Percentiles rank a stretch among this genome's conserved stretches.
These are phyloP conservation scores for Bidens hawaiensis DNA, from an alignment of 140 eudicot genomes.

Conservation along the genomic window DNA sequence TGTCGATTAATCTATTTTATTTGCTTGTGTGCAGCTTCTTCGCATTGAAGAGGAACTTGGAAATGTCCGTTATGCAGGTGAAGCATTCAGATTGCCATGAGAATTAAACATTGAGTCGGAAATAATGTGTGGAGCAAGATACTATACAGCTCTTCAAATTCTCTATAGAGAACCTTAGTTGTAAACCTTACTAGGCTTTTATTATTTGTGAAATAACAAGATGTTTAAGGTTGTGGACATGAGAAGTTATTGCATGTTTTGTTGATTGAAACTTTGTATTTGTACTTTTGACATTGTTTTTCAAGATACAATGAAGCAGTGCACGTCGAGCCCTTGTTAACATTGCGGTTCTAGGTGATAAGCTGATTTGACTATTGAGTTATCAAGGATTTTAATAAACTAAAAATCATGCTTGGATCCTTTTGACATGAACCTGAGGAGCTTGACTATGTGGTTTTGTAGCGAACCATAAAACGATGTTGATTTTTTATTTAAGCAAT, in stretches of 20 bases:
- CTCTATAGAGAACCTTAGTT: conserved; percentile 12
- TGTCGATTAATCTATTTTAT: not conserved
- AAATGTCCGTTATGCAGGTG: conserved; percentile 88
- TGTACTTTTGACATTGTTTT: not conserved
- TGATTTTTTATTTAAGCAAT: too few relatives aligned
- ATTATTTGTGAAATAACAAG: conserved; percentile 11
- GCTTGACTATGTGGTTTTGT: not conserved
- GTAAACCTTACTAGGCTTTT: conserved; percentile 32
- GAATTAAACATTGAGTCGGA: not conserved
- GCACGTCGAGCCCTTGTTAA: too few relatives aligned
- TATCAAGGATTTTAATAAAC: not conserved
- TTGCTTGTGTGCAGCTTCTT: conserved; percentile 54
- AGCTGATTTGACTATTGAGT: not conserved
- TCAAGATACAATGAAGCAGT: too few relatives aligned
- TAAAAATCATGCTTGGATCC: not conserved
- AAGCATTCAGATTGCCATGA: conserved; percentile 82
- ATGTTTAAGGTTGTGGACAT: not conserved
- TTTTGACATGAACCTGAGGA: not conserved
- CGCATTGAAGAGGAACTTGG: conserved; percentile 99
- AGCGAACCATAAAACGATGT: too few relatives aligned
- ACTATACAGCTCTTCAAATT: conserved; percentile 7
- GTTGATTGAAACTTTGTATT: conserved; percentile 8
- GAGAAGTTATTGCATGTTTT: not conserved
- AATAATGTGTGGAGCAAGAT: conserved; percentile 19
- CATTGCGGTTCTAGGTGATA: too few relatives aligned